Conservation (phyloP, 176 grass and related monocot genomes). For the Cenchrus fungigraminus region DNA sequence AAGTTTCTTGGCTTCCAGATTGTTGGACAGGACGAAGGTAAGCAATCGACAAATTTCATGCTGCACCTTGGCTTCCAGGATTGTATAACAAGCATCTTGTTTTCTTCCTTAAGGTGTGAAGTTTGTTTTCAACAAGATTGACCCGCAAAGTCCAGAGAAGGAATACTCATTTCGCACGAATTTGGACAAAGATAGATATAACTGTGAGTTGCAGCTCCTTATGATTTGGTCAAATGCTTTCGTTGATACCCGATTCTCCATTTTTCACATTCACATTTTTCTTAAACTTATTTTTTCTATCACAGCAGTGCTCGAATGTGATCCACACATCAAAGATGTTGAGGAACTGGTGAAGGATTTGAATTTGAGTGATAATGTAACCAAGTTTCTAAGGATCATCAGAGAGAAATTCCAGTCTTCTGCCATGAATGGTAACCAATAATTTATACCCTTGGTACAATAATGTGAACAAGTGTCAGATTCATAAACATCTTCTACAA, state of each 20-base stretch:
- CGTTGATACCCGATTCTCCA: not conserved
- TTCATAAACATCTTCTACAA: conserved; percentile 5
- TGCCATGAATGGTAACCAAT: conserved; percentile 57
- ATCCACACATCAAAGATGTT: conserved; percentile 55
- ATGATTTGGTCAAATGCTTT: conserved; percentile 3
- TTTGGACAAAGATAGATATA: conserved; percentile 49
- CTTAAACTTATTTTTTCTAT: conserved; percentile 1
- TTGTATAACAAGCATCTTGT: conserved; percentile 22
- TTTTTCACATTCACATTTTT: not conserved
- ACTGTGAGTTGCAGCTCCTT: conserved; percentile 51
- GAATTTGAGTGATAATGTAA: conserved; percentile 55
- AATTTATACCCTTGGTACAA: conserved; percentile 1
- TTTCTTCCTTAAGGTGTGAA: conserved; percentile 59
- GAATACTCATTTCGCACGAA: conserved; percentile 61
- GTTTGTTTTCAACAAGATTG: conserved; percentile 82
- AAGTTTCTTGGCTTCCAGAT: conserved; percentile 61
- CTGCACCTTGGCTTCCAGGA: not conserved
- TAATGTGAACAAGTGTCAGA: not conserved
- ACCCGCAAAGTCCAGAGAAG: conserved; percentile 49
- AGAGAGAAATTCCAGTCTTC: conserved; percentile 67
- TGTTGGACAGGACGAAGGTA: conserved; percentile 44
- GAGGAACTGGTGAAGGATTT: conserved; percentile 57
- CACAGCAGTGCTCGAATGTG: conserved; percentile 59
- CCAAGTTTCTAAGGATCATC: conserved; percentile 62
- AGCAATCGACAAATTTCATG: not conserved